These are phyloP conservation scores for Apiospora arundinis DNA, from an alignment of 2,329 filamentous ascomycete species.

Conservation along the genomic window DNA sequence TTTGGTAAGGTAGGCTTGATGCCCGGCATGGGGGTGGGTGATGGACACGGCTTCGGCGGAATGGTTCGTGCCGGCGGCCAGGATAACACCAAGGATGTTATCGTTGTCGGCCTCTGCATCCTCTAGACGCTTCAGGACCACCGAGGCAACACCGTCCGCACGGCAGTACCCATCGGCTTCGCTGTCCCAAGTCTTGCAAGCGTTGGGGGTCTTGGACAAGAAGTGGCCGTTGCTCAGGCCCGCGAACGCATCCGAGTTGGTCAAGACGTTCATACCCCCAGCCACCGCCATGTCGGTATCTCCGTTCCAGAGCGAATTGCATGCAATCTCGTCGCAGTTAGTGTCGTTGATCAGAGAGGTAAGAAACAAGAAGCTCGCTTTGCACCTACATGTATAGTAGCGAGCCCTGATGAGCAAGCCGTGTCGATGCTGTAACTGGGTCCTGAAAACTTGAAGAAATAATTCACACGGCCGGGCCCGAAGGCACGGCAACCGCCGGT, in stretches of 20 bases:
- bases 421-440: constrained; percentile 77
- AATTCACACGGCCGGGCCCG: constrained; percentile 68
- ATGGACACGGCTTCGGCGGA: constrained; percentile 74
- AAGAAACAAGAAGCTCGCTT: too few relatives aligned
- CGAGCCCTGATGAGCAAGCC: constrained; percentile 78
- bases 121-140: constrained; percentile 37
- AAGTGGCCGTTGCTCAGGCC: constrained; percentile 71
- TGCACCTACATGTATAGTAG: constrained; percentile 78
- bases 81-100: constrained; percentile 36
- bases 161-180: constrained; percentile 62
- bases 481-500: constrained; percentile 52
- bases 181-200: constrained; percentile 65
- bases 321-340: too few relatives aligned
- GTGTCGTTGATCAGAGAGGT: too few relatives aligned
- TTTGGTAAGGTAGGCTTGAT: constrained; percentile 50
- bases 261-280: constrained; percentile 69
- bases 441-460: constrained; percentile 78
- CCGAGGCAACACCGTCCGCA: constrained; percentile 32
- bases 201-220: constrained; percentile 53
- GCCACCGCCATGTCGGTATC: constrained; percentile 71
- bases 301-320: constrained; percentile 60
- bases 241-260: constrained; percentile 69
- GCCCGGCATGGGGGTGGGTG: constrained; percentile 74
- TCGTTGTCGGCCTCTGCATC: too few relatives aligned
- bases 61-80: constrained; percentile 72